phyloP scores from a whole-genome alignment of 805 yeast genomes.

The Lachancea thermotolerans region DNA sequence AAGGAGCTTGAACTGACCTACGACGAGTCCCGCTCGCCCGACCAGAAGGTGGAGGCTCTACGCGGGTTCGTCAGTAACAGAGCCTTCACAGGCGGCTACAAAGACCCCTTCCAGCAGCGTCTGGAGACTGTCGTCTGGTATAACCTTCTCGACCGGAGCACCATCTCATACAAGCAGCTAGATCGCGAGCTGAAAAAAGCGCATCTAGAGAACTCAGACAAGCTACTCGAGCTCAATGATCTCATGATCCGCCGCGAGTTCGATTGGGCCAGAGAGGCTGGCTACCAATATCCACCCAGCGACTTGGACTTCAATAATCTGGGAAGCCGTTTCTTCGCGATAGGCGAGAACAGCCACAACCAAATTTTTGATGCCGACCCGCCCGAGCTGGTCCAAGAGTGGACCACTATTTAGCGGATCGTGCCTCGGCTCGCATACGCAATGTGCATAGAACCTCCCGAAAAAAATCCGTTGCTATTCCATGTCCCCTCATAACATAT shows the following conservation, averaged over 20 bases:
- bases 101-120: constrained; percentile 8
- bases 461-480: no score
- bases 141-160: constrained; percentile 6
- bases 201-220: constrained; percentile 2
- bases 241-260: not conserved
- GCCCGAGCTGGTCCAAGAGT: not conserved
- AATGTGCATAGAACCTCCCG: not conserved
- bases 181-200: not conserved
- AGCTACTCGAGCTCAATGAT: constrained; percentile 3
- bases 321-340: constrained; percentile 5
- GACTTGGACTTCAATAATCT: constrained; percentile 2
- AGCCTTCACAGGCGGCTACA: constrained; percentile 6
- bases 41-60: constrained; percentile 9
- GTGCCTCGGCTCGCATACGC: not conserved
- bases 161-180: constrained; percentile 2
- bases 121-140: constrained; percentile 9
- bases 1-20: constrained; percentile 26
- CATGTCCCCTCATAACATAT: no score
- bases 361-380: constrained; percentile 7
- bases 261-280: constrained; percentile 8
- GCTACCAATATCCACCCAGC: constrained; percentile 8
- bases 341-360: constrained; percentile 8
- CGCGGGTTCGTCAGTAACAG: constrained; percentile 5
- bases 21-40: constrained; percentile 10
- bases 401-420: not conserved